These are phyloP conservation scores for Nothophoma quercina DNA, from an alignment of 2,329 filamentous ascomycete species.

Conservation along the genomic window DNA sequence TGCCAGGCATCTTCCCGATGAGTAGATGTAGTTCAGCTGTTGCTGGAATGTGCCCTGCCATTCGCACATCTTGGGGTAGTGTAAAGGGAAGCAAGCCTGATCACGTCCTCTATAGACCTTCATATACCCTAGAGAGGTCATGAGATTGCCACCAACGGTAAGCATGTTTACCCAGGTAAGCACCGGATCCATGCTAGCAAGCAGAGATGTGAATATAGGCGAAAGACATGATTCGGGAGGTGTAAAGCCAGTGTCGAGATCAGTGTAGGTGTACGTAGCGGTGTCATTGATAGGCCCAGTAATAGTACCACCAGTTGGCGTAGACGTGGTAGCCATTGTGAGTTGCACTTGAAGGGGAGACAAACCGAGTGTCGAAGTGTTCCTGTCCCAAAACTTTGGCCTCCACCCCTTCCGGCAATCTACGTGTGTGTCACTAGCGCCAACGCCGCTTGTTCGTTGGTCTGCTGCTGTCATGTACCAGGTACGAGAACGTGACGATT, in stretches of 20 bases:
- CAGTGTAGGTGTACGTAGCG: not conserved
- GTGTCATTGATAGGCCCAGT: slow-evolving; percentile 5
- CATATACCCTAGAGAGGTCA: not conserved
- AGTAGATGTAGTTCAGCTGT: slow-evolving; percentile 4
- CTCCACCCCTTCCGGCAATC: not conserved
- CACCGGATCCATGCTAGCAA: not conserved
- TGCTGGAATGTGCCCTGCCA: not conserved
- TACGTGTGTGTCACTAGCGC: not conserved
- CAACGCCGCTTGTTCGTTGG: not conserved
- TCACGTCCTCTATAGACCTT: slow-evolving; percentile 1
- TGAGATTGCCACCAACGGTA: not conserved
- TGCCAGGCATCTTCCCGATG: not conserved
- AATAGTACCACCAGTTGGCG: not conserved
- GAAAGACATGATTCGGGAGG: slow-evolving; percentile 1
- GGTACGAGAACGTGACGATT: not conserved
- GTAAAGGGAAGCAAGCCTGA: not conserved
- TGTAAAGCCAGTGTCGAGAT: slow-evolving; percentile 1
- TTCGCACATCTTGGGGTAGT: slow-evolving; percentile 5
- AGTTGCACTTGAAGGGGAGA: not conserved
- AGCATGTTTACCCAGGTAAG: not conserved
- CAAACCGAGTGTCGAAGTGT: not conserved
- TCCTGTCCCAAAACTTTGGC: not conserved
- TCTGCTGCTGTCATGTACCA: not conserved
- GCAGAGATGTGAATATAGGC: not conserved
- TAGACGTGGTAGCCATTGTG: not conserved